phyloP scores from a whole-genome alignment of 768 basidiomycete species.

The Naematelia encephala region DNA sequence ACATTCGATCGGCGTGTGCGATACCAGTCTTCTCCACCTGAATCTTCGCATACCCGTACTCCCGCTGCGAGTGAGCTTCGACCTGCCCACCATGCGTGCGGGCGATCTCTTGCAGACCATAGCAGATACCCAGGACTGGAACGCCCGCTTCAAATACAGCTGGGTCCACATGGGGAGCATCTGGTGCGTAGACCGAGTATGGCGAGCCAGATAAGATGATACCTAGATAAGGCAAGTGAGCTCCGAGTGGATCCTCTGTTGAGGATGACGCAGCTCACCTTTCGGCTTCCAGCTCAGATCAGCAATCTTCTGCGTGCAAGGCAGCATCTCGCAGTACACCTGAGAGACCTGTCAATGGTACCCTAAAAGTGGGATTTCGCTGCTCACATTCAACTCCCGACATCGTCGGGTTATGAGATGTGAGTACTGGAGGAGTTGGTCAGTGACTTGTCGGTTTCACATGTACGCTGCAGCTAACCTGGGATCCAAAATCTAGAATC shows the following conservation, averaged over 20 bases:
- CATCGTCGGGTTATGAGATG: slow-evolving; percentile 97
- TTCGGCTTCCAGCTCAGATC: slow-evolving; percentile 92
- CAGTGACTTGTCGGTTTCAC: not conserved
- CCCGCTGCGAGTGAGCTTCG: slow-evolving; percentile 79
- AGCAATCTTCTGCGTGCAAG: slow-evolving; percentile 84
- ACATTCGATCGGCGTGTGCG: slow-evolving; percentile 66
- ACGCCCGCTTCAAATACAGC: slow-evolving; percentile 76
- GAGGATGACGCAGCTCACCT: slow-evolving; percentile 57
- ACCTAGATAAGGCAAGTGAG: too few species aligned
- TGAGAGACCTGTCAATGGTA: not conserved
- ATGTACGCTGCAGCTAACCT: slow-evolving; percentile 56
- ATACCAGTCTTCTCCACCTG: slow-evolving; percentile 64
- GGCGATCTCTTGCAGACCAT: slow-evolving; percentile 94
- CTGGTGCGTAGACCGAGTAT: slow-evolving; percentile 92
- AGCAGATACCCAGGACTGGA: slow-evolving; percentile 94
- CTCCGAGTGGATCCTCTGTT: too few species aligned
- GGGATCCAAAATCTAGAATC: slow-evolving; percentile 95
- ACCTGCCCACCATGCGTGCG: slow-evolving; percentile 82
- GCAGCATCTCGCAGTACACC: slow-evolving; percentile 89
- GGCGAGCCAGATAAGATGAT: slow-evolving; percentile 97
- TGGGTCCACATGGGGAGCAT: slow-evolving; percentile 90
- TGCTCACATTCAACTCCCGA: slow-evolving; percentile 80
- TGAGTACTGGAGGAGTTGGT: slow-evolving; percentile 64
- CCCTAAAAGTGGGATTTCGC: not conserved
- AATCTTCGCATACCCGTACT: slow-evolving; percentile 89